Percentiles rank a stretch among this genome's conserved stretches.
phyloP scores from a whole-genome alignment of 129 eudicot genomes.

The Flaveria trinervia region DNA sequence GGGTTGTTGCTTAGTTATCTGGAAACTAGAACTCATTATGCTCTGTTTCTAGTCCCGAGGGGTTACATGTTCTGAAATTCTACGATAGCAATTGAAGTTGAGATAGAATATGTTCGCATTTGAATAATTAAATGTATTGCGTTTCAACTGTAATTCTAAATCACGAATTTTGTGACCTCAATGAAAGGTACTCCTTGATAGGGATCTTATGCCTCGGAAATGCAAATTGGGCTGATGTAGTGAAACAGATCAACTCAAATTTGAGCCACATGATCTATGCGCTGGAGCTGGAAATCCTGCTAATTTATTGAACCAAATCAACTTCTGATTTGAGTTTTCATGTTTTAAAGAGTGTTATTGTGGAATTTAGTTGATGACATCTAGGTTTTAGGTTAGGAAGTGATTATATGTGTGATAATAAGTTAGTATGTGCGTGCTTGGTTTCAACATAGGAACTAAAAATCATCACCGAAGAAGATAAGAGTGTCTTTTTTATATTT shows the following conservation, averaged over 20 bases:
- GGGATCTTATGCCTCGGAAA: not conserved
- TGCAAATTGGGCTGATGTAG: not conserved
- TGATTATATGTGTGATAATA: slow-evolving; percentile 5
- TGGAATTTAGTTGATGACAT: not conserved
- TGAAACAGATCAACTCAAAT: slow-evolving; percentile 9
- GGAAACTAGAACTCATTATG: slow-evolving; percentile 15
- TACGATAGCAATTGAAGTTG: slow-evolving; percentile 1
- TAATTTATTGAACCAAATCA: not conserved
- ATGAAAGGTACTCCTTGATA: not conserved
- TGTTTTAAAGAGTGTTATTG: not conserved
- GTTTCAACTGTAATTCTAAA: slow-evolving; percentile 2
- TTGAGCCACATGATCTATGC: slow-evolving; percentile 4
- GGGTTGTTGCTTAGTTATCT: slow-evolving; percentile 16
- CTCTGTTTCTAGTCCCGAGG: slow-evolving; percentile 3
- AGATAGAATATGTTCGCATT: not conserved
- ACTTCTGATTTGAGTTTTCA: slow-evolving; percentile 7
- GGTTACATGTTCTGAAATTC: not conserved
- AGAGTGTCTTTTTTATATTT: no score
- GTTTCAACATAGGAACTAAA: slow-evolving; percentile 11
- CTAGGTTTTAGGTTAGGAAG: not conserved
- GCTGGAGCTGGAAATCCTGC: slow-evolving; percentile 12
- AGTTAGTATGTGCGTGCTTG: slow-evolving; percentile 21
- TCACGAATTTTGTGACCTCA: slow-evolving; percentile 14
- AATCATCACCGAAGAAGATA: not conserved
- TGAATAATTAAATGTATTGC: slow-evolving; percentile 1